A percentile compares a stretch with the other conserved stretches of the same genome.
These are phyloP conservation scores for Apiotrichum porosum DNA, from an alignment of 1,284 basidiomycete species.

Conservation along the genomic window DNA sequence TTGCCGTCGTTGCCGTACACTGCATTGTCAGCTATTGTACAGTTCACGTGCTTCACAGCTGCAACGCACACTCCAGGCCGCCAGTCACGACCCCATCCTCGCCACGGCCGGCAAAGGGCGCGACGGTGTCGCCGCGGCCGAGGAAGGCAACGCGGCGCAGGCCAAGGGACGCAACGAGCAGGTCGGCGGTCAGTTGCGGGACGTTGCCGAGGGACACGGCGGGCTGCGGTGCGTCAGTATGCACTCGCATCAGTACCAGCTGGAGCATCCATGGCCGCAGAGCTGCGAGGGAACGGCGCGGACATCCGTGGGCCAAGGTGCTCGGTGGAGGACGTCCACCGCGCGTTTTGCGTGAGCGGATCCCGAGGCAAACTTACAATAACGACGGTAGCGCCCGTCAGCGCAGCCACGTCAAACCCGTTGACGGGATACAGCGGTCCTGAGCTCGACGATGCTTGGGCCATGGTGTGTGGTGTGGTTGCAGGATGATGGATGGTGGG, in stretches of 20 bases:
- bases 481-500: neutral
- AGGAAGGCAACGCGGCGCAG: slow-evolving; percentile 58
- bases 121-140: slow-evolving; percentile 59
- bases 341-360: no score
- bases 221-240: slow-evolving; percentile 62
- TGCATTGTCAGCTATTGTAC: no score
- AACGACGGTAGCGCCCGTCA: slow-evolving; percentile 10
- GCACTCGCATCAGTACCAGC: no score
- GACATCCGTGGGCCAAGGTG: no score
- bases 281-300: slow-evolving; percentile 68
- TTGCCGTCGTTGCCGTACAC: slow-evolving; percentile 9
- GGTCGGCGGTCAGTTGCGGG: slow-evolving; percentile 66
- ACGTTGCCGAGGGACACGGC: slow-evolving; percentile 74
- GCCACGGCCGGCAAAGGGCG: slow-evolving; percentile 63
- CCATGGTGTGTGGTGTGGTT: neutral
- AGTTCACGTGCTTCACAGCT: no score
- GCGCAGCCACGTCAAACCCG: slow-evolving; percentile 6
- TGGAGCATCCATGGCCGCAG: no score
- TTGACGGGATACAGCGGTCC: slow-evolving; percentile 14
- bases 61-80: slow-evolving; percentile 66
- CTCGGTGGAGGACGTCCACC: no score
- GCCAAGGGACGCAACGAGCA: slow-evolving; percentile 62
- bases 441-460: neutral
- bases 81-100: slow-evolving; percentile 65
- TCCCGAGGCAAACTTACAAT: no score